Evolutionary conservation across 2,329 filamentous ascomycete genomes (phyloP).

Genomic region (Diaporthe longicolla): DNA sequence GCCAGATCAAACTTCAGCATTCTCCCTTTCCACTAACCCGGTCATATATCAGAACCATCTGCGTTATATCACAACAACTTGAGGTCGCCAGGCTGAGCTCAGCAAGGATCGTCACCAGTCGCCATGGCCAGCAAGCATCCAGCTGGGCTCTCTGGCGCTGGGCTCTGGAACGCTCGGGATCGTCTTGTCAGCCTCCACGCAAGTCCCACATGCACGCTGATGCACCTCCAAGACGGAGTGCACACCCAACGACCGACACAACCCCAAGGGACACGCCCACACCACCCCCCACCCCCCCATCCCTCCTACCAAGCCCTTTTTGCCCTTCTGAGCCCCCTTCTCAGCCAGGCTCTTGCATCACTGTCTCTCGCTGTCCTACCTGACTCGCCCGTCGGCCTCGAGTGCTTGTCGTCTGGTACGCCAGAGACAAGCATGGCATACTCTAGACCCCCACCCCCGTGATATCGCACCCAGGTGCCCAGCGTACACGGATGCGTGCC

Average conservation of each 20-base stretch:
- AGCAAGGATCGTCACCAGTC: conserved; percentile 28
- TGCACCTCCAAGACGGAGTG: conserved; percentile 38
- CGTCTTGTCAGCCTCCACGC: conserved; percentile 40
- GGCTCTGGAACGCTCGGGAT: conserved; percentile 38
- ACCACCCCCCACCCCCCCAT: too few species aligned
- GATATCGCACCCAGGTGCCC: conserved; percentile 23
- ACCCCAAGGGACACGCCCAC: not conserved
- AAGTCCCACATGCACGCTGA: conserved; percentile 36
- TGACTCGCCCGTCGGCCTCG: conserved; percentile 12
- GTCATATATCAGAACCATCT: not conserved
- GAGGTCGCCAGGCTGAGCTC: conserved; percentile 1
- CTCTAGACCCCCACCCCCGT: conserved; percentile 31
- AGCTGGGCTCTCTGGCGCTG: conserved; percentile 10
- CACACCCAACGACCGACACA: conserved; percentile 20
- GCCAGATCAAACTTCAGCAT: not conserved
- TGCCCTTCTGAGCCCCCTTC: conserved; percentile 12
- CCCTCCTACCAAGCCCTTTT: conserved; percentile 8
- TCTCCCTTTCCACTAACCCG: not conserved
- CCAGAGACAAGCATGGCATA: conserved; percentile 1
- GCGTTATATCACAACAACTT: not conserved
- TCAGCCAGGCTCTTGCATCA: conserved; percentile 15
- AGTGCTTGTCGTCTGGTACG: not conserved
- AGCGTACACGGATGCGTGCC: conserved; percentile 9
- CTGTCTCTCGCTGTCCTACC: conserved; percentile 18
- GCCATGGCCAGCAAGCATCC: not conserved